phyloP scores from a whole-genome alignment of 208 protist species.

The Leishmania gerbilli region DNA sequence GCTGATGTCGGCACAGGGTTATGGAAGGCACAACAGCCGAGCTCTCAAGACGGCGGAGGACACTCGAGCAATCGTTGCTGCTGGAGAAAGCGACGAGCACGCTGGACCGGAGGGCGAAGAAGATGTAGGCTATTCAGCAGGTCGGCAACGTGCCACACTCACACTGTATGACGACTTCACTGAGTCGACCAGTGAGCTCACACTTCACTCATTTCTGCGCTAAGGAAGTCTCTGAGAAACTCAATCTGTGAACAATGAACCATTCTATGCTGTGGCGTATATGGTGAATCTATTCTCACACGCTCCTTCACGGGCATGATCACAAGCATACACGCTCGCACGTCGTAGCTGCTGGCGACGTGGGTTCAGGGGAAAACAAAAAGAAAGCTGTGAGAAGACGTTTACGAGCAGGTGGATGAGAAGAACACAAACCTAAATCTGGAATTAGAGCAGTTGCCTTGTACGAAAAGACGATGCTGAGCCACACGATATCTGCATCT shows the following conservation, averaged over 20 bases:
- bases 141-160: neutral
- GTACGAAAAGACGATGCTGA: slow-evolving; percentile 2
- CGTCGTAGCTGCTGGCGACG: neutral
- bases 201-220: neutral
- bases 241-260: neutral
- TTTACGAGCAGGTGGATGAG: slow-evolving; percentile 1
- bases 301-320: neutral
- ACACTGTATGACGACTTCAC: neutral
- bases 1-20: neutral
- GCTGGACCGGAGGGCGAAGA: neutral
- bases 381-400: neutral
- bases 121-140: neutral
- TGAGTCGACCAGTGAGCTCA: neutral
- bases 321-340: neutral
- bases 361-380: slow-evolving; percentile 5
- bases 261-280: neutral
- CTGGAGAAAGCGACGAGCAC: neutral
- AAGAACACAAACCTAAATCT: neutral
- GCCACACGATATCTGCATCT: too few species aligned
- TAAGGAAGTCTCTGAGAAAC: neutral
- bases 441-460: neutral
- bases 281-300: neutral
- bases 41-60: neutral
- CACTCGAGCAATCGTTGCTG: neutral
- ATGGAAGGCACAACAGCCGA: neutral